These are phyloP conservation scores for Ophiostoma tasmaniense DNA, from an alignment of 2,329 filamentous ascomycete species.

Conservation along the genomic window DNA sequence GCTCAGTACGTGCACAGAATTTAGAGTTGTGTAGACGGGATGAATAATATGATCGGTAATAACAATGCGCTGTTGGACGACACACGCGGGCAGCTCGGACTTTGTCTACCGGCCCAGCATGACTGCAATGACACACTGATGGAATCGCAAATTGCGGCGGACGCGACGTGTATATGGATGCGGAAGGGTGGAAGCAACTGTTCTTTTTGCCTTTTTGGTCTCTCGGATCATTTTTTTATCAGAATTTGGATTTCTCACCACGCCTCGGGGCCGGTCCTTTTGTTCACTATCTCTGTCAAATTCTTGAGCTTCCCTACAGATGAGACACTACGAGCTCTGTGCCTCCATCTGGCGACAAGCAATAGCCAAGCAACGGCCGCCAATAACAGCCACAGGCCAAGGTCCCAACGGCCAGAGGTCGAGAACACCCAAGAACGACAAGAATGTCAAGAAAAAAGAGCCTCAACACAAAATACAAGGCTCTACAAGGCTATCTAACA, in stretches of 20 bases:
- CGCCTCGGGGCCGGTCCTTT: neutral
- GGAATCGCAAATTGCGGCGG: neutral
- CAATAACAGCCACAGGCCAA: neutral
- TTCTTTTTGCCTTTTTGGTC: neutral
- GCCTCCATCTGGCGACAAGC: neutral
- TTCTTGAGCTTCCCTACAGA: too few species aligned
- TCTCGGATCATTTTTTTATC: neutral
- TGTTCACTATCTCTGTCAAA: neutral
- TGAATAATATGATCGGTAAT: neutral
- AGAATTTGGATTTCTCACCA: neutral
- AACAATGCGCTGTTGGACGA: neutral
- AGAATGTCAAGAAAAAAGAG: neutral
- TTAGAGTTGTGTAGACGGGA: neutral
- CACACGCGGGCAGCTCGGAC: neutral
- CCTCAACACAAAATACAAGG: neutral
- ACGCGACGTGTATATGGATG: neutral
- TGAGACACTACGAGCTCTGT: too few species aligned
- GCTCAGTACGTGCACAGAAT: too few species aligned
- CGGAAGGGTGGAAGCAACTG: neutral
- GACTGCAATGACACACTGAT: neutral
- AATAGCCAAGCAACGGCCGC: neutral
- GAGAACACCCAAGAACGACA: neutral
- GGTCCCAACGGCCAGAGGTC: neutral
- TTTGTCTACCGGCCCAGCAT: neutral
- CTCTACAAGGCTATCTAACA: neutral